Evolutionary conservation across 1,139 yeast genomes (phyloP).

Genomic region (Hyphopichia burtonii): DNA sequence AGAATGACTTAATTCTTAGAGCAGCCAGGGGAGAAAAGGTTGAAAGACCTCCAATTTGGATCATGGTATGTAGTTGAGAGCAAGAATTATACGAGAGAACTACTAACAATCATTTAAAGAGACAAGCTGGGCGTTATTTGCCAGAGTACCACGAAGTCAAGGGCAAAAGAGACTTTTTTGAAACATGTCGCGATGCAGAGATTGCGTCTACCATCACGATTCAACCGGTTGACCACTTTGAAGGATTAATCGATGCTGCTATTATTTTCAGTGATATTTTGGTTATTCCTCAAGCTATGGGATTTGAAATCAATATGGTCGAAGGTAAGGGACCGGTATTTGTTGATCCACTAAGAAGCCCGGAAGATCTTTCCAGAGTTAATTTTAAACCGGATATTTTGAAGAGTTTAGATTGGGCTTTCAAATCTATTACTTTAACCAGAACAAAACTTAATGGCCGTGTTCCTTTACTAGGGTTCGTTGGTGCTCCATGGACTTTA

Average conservation of each 20-base stretch:
- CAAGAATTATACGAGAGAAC: not conserved
- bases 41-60: conserved; percentile 98
- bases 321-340: conserved; percentile 96
- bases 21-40: conserved; percentile 83
- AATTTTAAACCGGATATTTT: conserved; percentile 65
- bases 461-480: conserved; percentile 91
- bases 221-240: conserved; percentile 89
- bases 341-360: conserved; percentile 79
- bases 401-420: conserved; percentile 89
- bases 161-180: conserved; percentile 85
- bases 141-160: conserved; percentile 93
- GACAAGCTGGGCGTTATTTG: conserved; percentile 86
- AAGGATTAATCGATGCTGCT: conserved; percentile 92
- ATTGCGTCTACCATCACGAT: conserved; percentile 91
- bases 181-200: conserved; percentile 90
- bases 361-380: conserved; percentile 62
- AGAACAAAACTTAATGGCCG: conserved; percentile 81
- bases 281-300: conserved; percentile 98
- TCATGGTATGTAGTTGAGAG: conserved; percentile 64
- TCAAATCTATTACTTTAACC: conserved; percentile 85
- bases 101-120: conserved; percentile 23
- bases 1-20: conserved; percentile 85
- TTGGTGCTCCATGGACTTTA: conserved; percentile 98
- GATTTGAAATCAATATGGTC: conserved; percentile 89
- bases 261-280: conserved; percentile 93